Percentiles rank a stretch among this genome's conserved stretches.
Conservation (phyloP, 2,329 filamentous ascomycete species). For the Delphinella strobiligena region DNA sequence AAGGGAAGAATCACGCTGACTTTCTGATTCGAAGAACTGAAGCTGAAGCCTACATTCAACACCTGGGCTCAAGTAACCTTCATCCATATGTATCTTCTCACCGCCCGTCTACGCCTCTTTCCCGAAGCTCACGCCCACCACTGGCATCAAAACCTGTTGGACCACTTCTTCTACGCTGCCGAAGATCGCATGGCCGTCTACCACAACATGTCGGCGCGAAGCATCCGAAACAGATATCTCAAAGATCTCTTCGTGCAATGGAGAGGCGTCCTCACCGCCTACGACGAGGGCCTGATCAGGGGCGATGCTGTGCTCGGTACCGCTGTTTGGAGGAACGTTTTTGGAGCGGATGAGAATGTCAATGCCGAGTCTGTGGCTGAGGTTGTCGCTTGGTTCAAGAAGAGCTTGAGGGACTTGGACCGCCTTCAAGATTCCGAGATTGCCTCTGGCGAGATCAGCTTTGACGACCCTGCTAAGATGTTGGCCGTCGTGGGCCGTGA, state of each 20-base stretch:
- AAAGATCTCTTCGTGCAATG: conserved; percentile 93
- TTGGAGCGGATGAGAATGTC: conserved; percentile 57
- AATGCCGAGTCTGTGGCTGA: conserved; percentile 49
- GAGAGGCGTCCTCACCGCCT: conserved; percentile 73
- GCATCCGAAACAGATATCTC: conserved; percentile 47
- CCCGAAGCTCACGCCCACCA: conserved; percentile 54
- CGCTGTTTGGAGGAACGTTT: conserved; percentile 89
- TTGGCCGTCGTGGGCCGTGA: conserved; percentile 2
- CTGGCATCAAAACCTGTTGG: conserved; percentile 83
- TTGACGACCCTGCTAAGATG: conserved; percentile 18
- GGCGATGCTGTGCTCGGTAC: conserved; percentile 67
- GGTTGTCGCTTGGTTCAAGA: conserved; percentile 52
- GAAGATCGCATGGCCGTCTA: conserved; percentile 72
- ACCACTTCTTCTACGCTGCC: conserved; percentile 89
- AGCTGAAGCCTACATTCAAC: conserved; percentile 75
- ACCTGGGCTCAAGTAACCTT: conserved; percentile 95
- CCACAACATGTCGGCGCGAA: conserved; percentile 52
- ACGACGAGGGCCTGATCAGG: conserved; percentile 68
- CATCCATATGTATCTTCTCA: conserved; percentile 88
- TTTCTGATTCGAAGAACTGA: conserved; percentile 56
- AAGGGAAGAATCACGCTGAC: no score
- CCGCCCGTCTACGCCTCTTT: conserved; percentile 70
- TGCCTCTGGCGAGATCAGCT: conserved; percentile 35
- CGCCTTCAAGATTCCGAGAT: conserved; percentile 41
- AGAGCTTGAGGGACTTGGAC: conserved; percentile 43